Percentiles rank a stretch among this genome's conserved stretches.
Evolutionary conservation across 139 green algal species (phyloP).

Genomic region (Micractinium sp.): DNA sequence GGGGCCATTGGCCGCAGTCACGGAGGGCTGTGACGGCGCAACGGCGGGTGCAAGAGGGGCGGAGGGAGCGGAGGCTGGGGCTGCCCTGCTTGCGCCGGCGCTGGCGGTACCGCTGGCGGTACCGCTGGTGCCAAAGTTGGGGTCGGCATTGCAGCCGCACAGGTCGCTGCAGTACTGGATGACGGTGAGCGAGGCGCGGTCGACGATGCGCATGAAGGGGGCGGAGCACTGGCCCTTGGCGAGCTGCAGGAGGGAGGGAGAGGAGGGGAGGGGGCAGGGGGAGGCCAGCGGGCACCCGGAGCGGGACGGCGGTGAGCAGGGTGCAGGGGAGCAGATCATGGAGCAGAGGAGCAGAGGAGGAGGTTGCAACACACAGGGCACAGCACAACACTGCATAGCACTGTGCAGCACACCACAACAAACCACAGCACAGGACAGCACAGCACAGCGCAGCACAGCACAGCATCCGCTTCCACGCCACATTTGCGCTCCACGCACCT

Average conservation of each 20-base stretch:
- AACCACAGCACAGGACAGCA: too few species aligned
- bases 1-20: neutral
- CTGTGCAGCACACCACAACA: too few species aligned
- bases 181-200: neutral
- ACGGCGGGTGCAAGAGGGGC: neutral
- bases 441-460: too few species aligned
- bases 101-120: neutral
- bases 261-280: neutral
- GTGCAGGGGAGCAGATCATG: too few species aligned
- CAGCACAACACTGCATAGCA: too few species aligned
- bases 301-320: too few species aligned
- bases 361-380: neutral
- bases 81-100: neutral
- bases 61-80: neutral
- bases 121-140: neutral
- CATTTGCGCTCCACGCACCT: neutral
- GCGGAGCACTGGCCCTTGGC: conserved; percentile 16
- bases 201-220: conserved; percentile 32
- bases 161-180: conserved; percentile 34
- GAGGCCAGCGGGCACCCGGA: neutral
- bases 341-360: neutral
- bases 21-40: neutral
- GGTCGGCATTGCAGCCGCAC: conserved; percentile 22
- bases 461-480: neutral
- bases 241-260: neutral